Evolutionary conservation across 805 yeast species (phyloP).

Genomic region (Nakazawaea ambrosiae): DNA sequence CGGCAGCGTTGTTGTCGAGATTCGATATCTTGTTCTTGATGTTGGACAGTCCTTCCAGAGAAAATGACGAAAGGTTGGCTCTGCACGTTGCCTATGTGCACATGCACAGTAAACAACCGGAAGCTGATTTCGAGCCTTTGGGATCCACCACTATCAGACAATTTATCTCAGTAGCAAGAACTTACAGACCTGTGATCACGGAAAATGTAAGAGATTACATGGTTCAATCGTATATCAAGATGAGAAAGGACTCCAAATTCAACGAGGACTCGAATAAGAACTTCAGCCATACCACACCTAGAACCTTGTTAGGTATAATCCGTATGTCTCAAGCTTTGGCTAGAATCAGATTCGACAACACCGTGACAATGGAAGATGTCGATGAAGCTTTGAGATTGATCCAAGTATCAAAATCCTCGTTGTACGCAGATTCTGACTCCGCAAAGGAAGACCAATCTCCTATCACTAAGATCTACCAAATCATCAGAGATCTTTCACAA

Average conservation of each 20-base stretch:
- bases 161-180: constrained; percentile 79
- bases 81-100: constrained; percentile 94
- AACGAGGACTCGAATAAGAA: constrained; percentile 71
- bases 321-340: constrained; percentile 95
- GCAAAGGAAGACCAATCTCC: constrained; percentile 52
- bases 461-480: constrained; percentile 62
- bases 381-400: constrained; percentile 90
- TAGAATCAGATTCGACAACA: constrained; percentile 70
- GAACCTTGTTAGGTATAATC: constrained; percentile 85
- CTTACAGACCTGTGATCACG: constrained; percentile 79
- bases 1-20: constrained; percentile 93
- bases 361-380: constrained; percentile 72
- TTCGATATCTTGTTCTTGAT: constrained; percentile 86
- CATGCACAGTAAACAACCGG: constrained; percentile 86
- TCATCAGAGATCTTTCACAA: constrained; percentile 54
- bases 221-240: constrained; percentile 75
- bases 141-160: constrained; percentile 79
- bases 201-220: constrained; percentile 81
- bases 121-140: constrained; percentile 64
- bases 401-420: constrained; percentile 80
- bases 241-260: constrained; percentile 85
- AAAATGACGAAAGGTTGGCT: constrained; percentile 79
- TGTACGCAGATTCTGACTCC: constrained; percentile 46
- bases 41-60: constrained; percentile 76
- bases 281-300: constrained; percentile 90